Evolutionary conservation across 176 grass and related monocot genomes (phyloP).

Genomic region (Hordeum marinum): DNA sequence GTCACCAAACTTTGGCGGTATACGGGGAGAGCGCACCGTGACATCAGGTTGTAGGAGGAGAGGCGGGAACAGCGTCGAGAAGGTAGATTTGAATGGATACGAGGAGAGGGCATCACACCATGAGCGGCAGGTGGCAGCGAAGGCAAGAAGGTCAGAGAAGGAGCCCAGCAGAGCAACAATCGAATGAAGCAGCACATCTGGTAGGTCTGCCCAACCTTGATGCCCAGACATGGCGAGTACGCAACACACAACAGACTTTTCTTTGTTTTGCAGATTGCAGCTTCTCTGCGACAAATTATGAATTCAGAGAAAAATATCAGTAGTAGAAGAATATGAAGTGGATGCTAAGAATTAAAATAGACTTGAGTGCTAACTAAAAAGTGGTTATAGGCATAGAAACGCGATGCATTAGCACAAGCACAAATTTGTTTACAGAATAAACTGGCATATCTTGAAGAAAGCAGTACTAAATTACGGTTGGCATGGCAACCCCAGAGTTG

Average conservation of each 20-base stretch:
- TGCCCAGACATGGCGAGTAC: not conserved
- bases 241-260: not conserved
- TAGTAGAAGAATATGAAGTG: not conserved
- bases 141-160: not conserved
- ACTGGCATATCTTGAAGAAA: no score
- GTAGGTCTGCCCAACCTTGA: not conserved
- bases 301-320: not conserved
- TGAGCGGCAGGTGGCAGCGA: not conserved
- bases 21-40: no score
- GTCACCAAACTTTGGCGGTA: not conserved
- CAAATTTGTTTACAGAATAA: not conserved
- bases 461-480: no score
- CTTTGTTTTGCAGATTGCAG: not conserved
- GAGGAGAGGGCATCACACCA: not conserved
- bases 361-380: not conserved
- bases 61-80: no score
- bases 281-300: not conserved
- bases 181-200: not conserved
- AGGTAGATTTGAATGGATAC: not conserved
- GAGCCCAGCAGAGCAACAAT: not conserved
- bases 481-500: no score
- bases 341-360: not conserved
- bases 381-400: not conserved
- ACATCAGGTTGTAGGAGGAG: no score
- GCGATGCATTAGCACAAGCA: not conserved